Percentiles rank a stretch among this genome's conserved stretches.
These are phyloP conservation scores for Salmacisia buchloeana DNA, from an alignment of 1,284 basidiomycete genomes.

Conservation along the genomic window DNA sequence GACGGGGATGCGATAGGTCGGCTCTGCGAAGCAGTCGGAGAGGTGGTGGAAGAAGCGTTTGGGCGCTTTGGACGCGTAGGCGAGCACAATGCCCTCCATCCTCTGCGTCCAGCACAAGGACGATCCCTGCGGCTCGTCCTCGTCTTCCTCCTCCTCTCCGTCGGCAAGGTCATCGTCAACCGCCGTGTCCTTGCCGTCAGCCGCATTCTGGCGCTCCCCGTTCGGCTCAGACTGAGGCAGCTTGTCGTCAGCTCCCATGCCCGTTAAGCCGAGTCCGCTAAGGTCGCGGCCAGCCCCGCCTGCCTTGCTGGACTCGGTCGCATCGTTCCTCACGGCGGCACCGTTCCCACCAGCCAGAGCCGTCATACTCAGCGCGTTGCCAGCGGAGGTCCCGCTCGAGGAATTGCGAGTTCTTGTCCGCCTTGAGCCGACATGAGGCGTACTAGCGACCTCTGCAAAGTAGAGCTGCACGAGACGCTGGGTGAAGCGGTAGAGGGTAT, in stretches of 20 bases:
- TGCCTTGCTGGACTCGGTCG: no score
- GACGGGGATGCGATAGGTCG: conserved; percentile 28
- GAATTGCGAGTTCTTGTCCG: neutral
- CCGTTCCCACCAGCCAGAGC: no score
- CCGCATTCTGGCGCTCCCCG: conserved; percentile 10
- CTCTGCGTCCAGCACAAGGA: conserved; percentile 28
- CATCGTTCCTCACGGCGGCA: no score
- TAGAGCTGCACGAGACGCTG: conserved; percentile 42
- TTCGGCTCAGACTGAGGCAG: conserved; percentile 14
- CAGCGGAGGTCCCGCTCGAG: neutral
- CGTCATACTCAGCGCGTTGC: no score
- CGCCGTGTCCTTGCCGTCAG: conserved; percentile 1
- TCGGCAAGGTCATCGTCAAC: conserved; percentile 10
- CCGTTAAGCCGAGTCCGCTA: conserved; percentile 11
- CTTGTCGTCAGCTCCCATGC: conserved; percentile 14
- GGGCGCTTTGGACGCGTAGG: conserved; percentile 35
- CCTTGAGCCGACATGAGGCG: neutral
- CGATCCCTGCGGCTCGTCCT: neutral
- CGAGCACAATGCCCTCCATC: conserved; percentile 35
- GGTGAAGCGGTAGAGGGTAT: conserved; percentile 31
- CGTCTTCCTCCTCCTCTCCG: conserved; percentile 11
- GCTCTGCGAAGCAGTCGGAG: conserved; percentile 29
- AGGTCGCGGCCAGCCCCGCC: no score
- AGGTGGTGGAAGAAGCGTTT: conserved; percentile 46
- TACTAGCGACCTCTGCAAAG: conserved; percentile 24